Conservation (phyloP, 2,329 filamentous ascomycete species). For the Setomelanomma holmii region DNA sequence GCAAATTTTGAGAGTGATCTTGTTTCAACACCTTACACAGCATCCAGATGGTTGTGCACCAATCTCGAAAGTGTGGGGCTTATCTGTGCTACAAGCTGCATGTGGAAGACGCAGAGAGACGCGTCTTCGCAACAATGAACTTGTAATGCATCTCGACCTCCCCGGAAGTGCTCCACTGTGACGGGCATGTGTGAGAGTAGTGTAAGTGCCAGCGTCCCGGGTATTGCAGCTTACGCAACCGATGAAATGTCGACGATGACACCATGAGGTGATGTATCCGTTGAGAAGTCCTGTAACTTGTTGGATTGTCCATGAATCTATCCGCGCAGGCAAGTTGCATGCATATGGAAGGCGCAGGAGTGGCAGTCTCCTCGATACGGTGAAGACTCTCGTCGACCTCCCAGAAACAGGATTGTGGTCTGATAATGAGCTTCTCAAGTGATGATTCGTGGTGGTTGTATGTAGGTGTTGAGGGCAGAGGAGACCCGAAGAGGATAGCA, state of each 20-base stretch:
- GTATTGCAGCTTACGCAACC: not conserved
- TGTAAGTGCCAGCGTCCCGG: not conserved
- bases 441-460: not conserved
- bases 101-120: not conserved
- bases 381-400: not conserved
- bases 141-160: not conserved
- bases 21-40: not conserved
- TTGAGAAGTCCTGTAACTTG: not conserved
- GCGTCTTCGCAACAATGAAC: constrained; percentile 3
- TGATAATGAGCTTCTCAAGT: no score
- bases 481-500: constrained; percentile 4
- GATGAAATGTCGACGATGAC: not conserved
- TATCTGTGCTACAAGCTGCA: not conserved
- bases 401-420: not conserved
- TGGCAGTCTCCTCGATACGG: no score
- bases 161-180: not conserved
- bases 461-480: not conserved
- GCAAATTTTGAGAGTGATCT: not conserved
- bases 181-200: not conserved
- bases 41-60: not conserved
- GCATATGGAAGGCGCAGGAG: no score
- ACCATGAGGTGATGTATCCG: not conserved
- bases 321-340: no score
- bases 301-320: not conserved
- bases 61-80: not conserved